These are phyloP conservation scores for Nephelium lappaceum DNA, from an alignment of 345 rosid species.

Conservation along the genomic window DNA sequence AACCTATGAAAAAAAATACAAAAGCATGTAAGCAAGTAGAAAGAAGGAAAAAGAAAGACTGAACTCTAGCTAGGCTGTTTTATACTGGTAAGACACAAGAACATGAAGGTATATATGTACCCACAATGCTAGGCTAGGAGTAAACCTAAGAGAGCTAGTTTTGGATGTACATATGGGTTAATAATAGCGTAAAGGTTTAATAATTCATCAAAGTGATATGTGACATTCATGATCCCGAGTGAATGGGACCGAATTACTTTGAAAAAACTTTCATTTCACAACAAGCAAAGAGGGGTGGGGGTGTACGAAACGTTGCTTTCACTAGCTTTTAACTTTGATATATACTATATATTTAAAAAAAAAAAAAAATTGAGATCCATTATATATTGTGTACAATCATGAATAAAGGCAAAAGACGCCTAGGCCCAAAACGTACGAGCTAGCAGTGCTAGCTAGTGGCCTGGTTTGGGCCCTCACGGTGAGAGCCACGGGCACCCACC, in stretches of 20 bases:
- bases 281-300: not conserved
- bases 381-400: not conserved
- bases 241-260: slow-evolving; percentile 5
- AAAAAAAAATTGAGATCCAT: too few relatives aligned
- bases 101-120: too few relatives aligned
- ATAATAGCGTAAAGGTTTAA: not conserved
- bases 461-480: not conserved
- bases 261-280: not conserved
- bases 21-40: too few relatives aligned
- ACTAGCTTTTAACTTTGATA: slow-evolving; percentile 7
- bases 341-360: too few relatives aligned
- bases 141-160: not conserved
- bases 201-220: not conserved
- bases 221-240: not conserved
- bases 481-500: not conserved
- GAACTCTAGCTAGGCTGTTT: too few relatives aligned
- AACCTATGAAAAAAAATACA: too few relatives aligned
- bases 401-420: not conserved
- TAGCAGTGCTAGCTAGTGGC: not conserved
- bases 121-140: not conserved
- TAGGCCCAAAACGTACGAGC: not conserved
- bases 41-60: too few relatives aligned
- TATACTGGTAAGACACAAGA: too few relatives aligned
- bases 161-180: not conserved
- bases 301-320: slow-evolving; percentile 20